phyloP scores from a whole-genome alignment of 768 basidiomycete genomes.

The Mycena rebaudengoi region DNA sequence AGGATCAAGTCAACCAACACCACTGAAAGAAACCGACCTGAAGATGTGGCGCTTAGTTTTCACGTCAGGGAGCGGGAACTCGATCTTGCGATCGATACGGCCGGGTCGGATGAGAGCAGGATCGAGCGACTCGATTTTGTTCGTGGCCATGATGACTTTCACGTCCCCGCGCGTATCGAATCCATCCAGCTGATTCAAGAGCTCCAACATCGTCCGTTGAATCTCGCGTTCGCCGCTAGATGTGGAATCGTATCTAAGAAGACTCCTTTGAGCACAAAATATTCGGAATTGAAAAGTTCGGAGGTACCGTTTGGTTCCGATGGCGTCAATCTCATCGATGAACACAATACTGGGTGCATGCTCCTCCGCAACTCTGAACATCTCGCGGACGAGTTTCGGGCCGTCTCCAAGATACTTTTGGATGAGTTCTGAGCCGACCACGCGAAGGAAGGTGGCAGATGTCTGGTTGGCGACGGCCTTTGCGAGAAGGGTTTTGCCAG shows the following conservation, averaged over 20 bases:
- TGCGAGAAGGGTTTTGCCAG: slow-evolving; percentile 96
- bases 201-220: slow-evolving; percentile 98
- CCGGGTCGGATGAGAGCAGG: slow-evolving; percentile 98
- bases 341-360: slow-evolving; percentile 99
- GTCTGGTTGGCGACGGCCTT: slow-evolving; percentile 99
- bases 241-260: slow-evolving; percentile 90
- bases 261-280: slow-evolving; percentile 14
- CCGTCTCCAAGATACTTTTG: slow-evolving; percentile 99
- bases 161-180: slow-evolving; percentile 99
- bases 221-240: slow-evolving; percentile 99
- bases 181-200: slow-evolving; percentile 98
- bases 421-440: slow-evolving; percentile 97
- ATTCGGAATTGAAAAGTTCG: background rate
- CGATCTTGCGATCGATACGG: slow-evolving; percentile 98
- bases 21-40: slow-evolving; percentile 56
- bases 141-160: slow-evolving; percentile 99
- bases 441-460: slow-evolving; percentile 95
- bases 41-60: slow-evolving; percentile 99
- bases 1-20: background rate
- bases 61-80: slow-evolving; percentile 95
- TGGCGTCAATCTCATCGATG: slow-evolving; percentile 98
- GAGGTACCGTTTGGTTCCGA: slow-evolving; percentile 94
- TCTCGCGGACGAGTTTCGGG: slow-evolving; percentile 95
- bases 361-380: slow-evolving; percentile 97
- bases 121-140: slow-evolving; percentile 96